These are phyloP conservation scores for Arabidopsis hybrid DNA, from an alignment of 441 rosid species.

Conservation along the genomic window DNA sequence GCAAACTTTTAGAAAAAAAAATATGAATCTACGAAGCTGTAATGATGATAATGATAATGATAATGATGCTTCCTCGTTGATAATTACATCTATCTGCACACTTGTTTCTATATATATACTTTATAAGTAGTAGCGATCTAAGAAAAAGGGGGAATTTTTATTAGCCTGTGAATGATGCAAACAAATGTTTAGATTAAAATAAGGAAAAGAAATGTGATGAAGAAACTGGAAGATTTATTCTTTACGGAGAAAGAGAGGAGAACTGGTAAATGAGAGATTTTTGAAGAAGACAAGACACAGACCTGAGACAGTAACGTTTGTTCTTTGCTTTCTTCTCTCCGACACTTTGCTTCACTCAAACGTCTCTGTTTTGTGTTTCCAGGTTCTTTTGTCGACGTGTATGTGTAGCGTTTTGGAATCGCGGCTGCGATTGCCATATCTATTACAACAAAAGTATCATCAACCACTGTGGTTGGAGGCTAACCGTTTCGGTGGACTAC, in stretches of 20 bases:
- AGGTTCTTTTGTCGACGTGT: neutral
- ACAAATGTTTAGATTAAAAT: conserved; percentile 10
- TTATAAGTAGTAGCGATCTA: conserved; percentile 13
- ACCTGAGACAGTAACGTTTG: conserved; percentile 34
- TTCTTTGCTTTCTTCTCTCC: conserved; percentile 35
- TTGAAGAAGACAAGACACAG: conserved; percentile 28
- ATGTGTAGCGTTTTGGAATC: conserved; percentile 25
- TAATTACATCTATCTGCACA: conserved; percentile 38
- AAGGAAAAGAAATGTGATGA: conserved; percentile 40
- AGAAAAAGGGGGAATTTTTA: conserved; percentile 9
- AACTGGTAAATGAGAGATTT: neutral
- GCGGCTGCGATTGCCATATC: conserved; percentile 9
- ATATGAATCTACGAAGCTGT: conserved; percentile 23
- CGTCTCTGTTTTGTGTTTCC: conserved; percentile 36
- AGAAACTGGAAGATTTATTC: conserved; percentile 39
- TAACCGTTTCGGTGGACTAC: neutral
- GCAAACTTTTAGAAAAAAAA: neutral
- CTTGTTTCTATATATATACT: conserved; percentile 22
- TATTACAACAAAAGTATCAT: neutral
- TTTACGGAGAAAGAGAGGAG: conserved; percentile 40
- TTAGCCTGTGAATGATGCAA: conserved; percentile 25
- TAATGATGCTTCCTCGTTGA: conserved; percentile 34
- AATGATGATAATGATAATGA: conserved; percentile 15
- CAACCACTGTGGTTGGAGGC: neutral
- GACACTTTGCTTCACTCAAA: conserved; percentile 38